These are phyloP conservation scores for Verbena officinalis DNA, from an alignment of 257 asterid genomes.

Conservation along the genomic window DNA sequence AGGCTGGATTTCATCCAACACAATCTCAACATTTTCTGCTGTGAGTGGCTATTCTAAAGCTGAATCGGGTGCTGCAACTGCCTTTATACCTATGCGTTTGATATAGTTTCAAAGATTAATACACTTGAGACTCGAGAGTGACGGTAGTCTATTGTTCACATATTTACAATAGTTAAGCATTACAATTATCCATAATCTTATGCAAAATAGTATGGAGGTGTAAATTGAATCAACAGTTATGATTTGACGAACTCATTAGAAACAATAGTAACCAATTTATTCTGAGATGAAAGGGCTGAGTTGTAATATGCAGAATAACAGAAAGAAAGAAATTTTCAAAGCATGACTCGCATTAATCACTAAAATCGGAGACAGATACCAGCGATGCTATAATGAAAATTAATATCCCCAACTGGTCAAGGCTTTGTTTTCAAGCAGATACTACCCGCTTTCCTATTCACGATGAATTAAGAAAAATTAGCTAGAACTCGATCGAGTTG, in stretches of 20 bases:
- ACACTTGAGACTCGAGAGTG: too few species aligned
- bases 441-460: neutral
- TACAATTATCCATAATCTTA: too few species aligned
- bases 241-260: neutral
- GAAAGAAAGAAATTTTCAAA: neutral
- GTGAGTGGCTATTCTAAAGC: constrained; percentile 78
- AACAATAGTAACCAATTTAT: neutral
- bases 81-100: constrained; percentile 55
- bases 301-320: neutral
- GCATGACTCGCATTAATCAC: neutral
- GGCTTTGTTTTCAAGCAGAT: neutral
- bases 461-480: neutral
- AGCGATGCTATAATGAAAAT: neutral
- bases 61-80: constrained; percentile 75
- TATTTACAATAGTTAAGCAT: too few species aligned
- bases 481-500: neutral
- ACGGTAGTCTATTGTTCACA: too few species aligned
- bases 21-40: constrained; percentile 84
- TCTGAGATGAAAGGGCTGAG: neutral
- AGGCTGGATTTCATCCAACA: constrained; percentile 90
- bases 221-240: neutral
- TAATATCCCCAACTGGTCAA: neutral
- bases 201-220: too few species aligned
- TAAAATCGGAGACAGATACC: neutral
- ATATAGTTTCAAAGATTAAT: neutral